Evolutionary conservation across 805 yeast species (phyloP), one percentile per base, ranked within the genome.

Genomic region (Kodamaea nitidulidarum): DNA sequence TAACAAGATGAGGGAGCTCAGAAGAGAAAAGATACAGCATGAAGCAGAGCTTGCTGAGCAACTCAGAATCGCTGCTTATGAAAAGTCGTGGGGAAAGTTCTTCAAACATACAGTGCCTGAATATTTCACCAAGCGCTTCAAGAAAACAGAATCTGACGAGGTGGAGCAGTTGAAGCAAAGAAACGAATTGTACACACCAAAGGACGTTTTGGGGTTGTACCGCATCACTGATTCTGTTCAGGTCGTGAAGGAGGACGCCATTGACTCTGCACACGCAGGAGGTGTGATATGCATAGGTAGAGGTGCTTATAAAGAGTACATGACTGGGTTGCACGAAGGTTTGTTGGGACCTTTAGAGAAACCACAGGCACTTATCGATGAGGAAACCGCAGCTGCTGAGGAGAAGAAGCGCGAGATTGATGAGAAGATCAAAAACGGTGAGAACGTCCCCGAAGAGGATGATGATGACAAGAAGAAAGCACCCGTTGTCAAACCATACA

Each of bases 271-370:
- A 10, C 52, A 70, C 20, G 75, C 81, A 7, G 97, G 97, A 17
- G 98, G 98, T 32, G 82, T 88, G 9, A 74, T 93, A 15, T 86
- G 96, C 56, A 65, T 93, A 17, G 99, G 99, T 4, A 75, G 99
- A 58, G 98, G 98, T 41, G 91, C 97, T 0, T 93, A 77, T 59
- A 91, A 91, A 59, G 99, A 93, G 68, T 93, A 88, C 56, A 58
- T 93, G 38, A 73, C 75, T 32, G 99, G 99, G 7, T 58, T 93
- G 8, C 96, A 93, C 51, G 98, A 93, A 65, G 98, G 98, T 4
- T 71, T 93, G 56, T 62, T 93, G 33, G 98, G 98, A 0, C 98
- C 98, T 2, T 65, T 91, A 42, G 88, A 67, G 28, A 56, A 55
- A 39, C 71, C 70, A 2, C 62, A 54, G 17, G 73, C 66, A 16